Base-by-base conservation (phyloP, 192 early-diverging fungal species). In the Lunasporangiospora selenospora region DNA sequence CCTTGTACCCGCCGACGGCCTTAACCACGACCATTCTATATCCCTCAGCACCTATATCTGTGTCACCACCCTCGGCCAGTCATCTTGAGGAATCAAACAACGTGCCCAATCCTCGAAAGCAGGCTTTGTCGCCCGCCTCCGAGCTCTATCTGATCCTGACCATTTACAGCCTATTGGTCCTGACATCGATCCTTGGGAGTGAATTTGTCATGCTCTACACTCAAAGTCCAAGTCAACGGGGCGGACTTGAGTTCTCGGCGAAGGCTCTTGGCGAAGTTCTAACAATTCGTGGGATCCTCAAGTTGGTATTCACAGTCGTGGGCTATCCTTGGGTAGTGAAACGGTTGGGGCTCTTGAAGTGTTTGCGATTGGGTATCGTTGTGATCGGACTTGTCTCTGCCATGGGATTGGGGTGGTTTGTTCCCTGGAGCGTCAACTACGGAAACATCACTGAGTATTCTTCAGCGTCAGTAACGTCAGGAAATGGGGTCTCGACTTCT, bases 151-250 rank as follows among this genome's bases (percentile, higher is more conserved):
- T 67, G 32, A 53, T 52, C 39, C 33, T 67, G 6, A n/a, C 21
- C 2, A 67, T 67, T 12, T 67, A 67, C 43, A 49, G 43, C 9
- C 49, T 67, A 13, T 27, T 67, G 2, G 65, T 67, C 12, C 8
- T 67, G 5, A 58, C 40, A 0, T 67, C 56, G 5, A 67, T 67
- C 40, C 48, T 67, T 2, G 56, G 65, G 10, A 52, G 48, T 24
- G 65, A 67, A 33, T 59, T 59, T 18, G 41, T 58, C 24, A 67
- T 67, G 65, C 57, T 67, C 27, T 67, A 67, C 41, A 67, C 65
- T 6, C 65, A 67, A 37, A 46, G 33, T 0, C 57, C 65, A 5
- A 21, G 23, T 21, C 4, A 38, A 6, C 65, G 57, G 3, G 65
- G 65, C 6, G 65, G 65, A 0, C 55, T 67, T 31, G 56, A 53